A percentile compares a stretch with the other conserved stretches of the same genome.
phyloP scores from a whole-genome alignment of 2,329 filamentous ascomycete genomes.

The Monosporascus sp. region DNA sequence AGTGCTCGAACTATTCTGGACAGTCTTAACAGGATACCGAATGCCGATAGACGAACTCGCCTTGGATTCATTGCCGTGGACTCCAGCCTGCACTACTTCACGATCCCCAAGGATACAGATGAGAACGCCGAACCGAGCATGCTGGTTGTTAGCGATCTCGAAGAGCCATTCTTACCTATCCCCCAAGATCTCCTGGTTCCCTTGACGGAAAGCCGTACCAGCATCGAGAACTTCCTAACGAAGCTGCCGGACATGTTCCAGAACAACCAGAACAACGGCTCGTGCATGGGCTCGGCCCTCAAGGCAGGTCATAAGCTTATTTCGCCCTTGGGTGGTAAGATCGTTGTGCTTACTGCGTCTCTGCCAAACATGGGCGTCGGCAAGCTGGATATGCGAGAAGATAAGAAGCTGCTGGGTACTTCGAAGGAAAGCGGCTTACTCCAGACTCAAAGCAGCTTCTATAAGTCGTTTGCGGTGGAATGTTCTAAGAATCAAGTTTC shows the following conservation, averaged over 20 bases:
- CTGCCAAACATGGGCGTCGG: slow-evolving; percentile 86
- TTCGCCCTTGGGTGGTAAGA: slow-evolving; percentile 88
- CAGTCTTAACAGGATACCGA: slow-evolving; percentile 95
- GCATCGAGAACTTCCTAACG: slow-evolving; percentile 83
- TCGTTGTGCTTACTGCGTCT: slow-evolving; percentile 84
- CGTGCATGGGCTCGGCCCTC: slow-evolving; percentile 92
- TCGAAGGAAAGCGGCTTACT: slow-evolving; percentile 83
- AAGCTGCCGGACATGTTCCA: slow-evolving; percentile 97
- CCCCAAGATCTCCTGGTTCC: slow-evolving; percentile 88
- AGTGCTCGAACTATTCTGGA: slow-evolving; percentile 90
- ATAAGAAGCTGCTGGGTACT: slow-evolving; percentile 92
- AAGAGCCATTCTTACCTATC: slow-evolving; percentile 93
- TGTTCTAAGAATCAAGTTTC: slow-evolving; percentile 99
- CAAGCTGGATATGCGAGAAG: slow-evolving; percentile 87
- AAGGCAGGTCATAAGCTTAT: slow-evolving; percentile 94
- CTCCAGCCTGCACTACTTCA: slow-evolving; percentile 92
- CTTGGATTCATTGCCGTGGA: slow-evolving; percentile 95
- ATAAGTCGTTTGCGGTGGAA: slow-evolving; percentile 98
- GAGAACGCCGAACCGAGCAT: slow-evolving; percentile 82
- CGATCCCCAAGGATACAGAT: slow-evolving; percentile 80
- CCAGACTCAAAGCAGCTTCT: slow-evolving; percentile 92
- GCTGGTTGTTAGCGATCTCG: slow-evolving; percentile 90
- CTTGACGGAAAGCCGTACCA: slow-evolving; percentile 79
- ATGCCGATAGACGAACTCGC: slow-evolving; percentile 86
- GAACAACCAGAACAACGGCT: slow-evolving; percentile 81